Evolutionary conservation across 139 green algal species (phyloP), one percentile per base, ranked within the genome.

Genomic region (Chlamydomonas sp.): DNA sequence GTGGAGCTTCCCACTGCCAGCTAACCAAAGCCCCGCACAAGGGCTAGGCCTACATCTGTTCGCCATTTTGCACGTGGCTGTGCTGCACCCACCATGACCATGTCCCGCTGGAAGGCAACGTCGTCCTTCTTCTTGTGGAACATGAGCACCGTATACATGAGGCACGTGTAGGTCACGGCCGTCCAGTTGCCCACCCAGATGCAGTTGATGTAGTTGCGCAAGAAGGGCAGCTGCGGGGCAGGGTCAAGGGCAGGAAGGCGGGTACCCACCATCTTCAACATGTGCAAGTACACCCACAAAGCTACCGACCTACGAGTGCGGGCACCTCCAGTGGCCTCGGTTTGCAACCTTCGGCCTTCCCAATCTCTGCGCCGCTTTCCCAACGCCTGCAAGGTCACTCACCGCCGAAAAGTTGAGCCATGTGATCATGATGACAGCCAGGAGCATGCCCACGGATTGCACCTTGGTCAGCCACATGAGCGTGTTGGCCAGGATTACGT

Each of bases 171-270:
- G 3, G 69, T 60, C 66, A 85, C 73, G 20, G 66, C 85, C 63
- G 76, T 16, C 85, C 85, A 89, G 60, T 76, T 77, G 71, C 69
- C 81, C 1, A 86, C 71, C 81, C 81, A 86, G 60, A 49, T 59
- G 18, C 76, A 63, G 81, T 79, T 79, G 71, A 86, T 63, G 81
- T 72, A 71, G 61, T 63, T 72, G 17, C 71, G 69, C 5, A 73
- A 14, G 71, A 86, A 86, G 60, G 81, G 81, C 59, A 86, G 4
- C 81, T 86, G 81, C 18, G 18, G 49, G 64, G 66, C 5, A 8
- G 31, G 64, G 31, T 57, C 2, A 62, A 63, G 78, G n/a, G 8
- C 18, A n/a, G 12, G 10, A 20, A 66, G 14, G 58, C 20, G 73
- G 31, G 31, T 20, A 20, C 7, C 9, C 9, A 12, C 64, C 73